phyloP scores from a whole-genome alignment of 2,329 filamentous ascomycete species.

The Trichothecium sympodiale region DNA sequence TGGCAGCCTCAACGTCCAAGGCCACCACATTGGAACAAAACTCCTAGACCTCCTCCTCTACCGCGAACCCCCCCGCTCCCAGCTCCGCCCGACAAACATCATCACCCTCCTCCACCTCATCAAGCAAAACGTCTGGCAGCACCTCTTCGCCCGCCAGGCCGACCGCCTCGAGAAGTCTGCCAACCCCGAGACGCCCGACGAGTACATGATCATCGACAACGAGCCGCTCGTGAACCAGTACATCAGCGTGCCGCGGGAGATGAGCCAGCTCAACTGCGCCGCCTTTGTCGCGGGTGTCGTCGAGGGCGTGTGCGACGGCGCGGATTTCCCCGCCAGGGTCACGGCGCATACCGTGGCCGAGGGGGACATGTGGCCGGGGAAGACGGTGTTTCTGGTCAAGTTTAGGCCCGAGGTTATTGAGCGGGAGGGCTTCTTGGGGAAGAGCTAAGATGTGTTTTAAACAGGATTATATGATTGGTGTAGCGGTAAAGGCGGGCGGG shows the following conservation, averaged over 20 bases:
- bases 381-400: conserved; percentile 91
- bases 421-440: conserved; percentile 71
- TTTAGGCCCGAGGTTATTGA: conserved; percentile 89
- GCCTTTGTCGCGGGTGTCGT: conserved; percentile 92
- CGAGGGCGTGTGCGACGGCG: conserved; percentile 90
- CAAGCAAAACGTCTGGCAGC: conserved; percentile 81
- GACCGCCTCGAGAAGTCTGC: conserved; percentile 86
- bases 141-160: conserved; percentile 82
- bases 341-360: conserved; percentile 71
- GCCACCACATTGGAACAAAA: conserved; percentile 86
- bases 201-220: conserved; percentile 99
- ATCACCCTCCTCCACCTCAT: conserved; percentile 91
- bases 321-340: conserved; percentile 78
- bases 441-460: conserved; percentile 29
- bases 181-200: conserved; percentile 71
- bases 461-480: background rate
- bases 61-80: conserved; percentile 59
- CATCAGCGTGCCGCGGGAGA: conserved; percentile 85
- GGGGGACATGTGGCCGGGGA: conserved; percentile 86
- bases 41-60: conserved; percentile 91
- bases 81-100: conserved; percentile 74
- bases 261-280: conserved; percentile 93
- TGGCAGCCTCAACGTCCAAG: conserved; percentile 72
- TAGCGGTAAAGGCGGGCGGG: background rate
- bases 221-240: conserved; percentile 93